Evolutionary conservation across 176 grass and related monocot species (phyloP).

Genomic region (Avena insularis): DNA sequence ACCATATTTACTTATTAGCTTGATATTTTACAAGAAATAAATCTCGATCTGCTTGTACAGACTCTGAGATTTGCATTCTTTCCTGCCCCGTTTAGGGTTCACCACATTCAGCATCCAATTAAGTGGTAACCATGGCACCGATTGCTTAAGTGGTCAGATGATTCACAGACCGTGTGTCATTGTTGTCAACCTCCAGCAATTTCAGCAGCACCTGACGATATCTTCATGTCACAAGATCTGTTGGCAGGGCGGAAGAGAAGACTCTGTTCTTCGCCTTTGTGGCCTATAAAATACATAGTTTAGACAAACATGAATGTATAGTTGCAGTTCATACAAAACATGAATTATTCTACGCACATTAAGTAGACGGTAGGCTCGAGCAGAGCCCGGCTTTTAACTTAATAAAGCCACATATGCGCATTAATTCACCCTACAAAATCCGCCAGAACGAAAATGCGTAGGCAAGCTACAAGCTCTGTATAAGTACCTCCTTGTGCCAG

Average conservation of each 20-base stretch:
- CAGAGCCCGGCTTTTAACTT: too few relatives aligned
- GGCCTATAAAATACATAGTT: slow-evolving; percentile 13
- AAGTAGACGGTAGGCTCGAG: too few relatives aligned
- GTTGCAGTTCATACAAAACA: neutral
- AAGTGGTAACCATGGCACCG: neutral
- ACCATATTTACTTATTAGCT: too few relatives aligned
- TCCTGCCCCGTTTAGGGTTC: too few relatives aligned
- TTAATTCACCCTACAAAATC: neutral
- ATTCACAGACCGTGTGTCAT: too few relatives aligned
- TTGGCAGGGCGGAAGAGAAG: slow-evolving; percentile 50
- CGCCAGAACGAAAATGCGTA: neutral
- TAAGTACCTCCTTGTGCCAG: slow-evolving; percentile 66
- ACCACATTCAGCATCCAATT: too few relatives aligned
- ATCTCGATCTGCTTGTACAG: too few relatives aligned
- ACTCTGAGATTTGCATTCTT: too few relatives aligned
- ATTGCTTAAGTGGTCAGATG: too few relatives aligned
- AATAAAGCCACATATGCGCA: neutral
- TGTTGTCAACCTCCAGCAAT: neutral
- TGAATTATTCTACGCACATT: neutral
- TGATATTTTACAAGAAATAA: too few relatives aligned
- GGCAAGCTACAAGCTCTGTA: neutral
- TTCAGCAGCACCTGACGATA: neutral
- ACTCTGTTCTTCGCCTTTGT: slow-evolving; percentile 52
- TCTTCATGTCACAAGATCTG: slow-evolving; percentile 33
- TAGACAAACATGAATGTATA: neutral